Conservation (phyloP, 2,329 filamentous ascomycete genomes). For the Simplicillium aogashimaense region DNA sequence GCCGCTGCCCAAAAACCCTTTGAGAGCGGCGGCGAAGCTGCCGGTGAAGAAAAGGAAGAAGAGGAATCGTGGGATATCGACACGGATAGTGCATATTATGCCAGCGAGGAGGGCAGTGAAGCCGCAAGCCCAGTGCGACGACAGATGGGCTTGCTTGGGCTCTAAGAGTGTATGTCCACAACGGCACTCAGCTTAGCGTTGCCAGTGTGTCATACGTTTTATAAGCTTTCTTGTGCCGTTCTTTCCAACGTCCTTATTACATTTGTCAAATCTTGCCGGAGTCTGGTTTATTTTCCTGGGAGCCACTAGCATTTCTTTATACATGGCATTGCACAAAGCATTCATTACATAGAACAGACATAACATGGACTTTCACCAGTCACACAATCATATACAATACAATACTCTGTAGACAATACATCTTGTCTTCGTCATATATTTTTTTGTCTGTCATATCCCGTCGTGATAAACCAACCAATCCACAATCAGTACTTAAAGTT, state of each 20-base stretch:
- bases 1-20: slow-evolving; percentile 90
- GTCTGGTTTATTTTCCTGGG: slow-evolving; percentile 2
- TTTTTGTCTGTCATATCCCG: no score
- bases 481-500: no score
- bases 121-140: slow-evolving; percentile 58
- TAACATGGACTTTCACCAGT: no score
- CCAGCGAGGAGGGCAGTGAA: slow-evolving; percentile 62
- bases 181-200: background rate
- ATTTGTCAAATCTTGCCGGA: background rate
- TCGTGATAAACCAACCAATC: no score
- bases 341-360: no score
- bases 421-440: no score
- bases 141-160: slow-evolving; percentile 63
- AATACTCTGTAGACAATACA: no score
- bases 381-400: no score
- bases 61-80: slow-evolving; percentile 84
- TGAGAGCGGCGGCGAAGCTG: slow-evolving; percentile 35
- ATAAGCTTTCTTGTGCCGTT: slow-evolving; percentile 1
- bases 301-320: slow-evolving; percentile 2
- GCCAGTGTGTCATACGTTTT: background rate
- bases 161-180: slow-evolving; percentile 11
- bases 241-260: no score
- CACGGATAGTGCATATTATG: slow-evolving; percentile 65
- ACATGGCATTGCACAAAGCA: no score
- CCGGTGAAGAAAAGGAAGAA: slow-evolving; percentile 40